A percentile compares a stretch with the other conserved stretches of the same genome.
phyloP scores from a whole-genome alignment of 2,329 filamentous ascomycete species.

The Scedosporium dehoogii region DNA sequence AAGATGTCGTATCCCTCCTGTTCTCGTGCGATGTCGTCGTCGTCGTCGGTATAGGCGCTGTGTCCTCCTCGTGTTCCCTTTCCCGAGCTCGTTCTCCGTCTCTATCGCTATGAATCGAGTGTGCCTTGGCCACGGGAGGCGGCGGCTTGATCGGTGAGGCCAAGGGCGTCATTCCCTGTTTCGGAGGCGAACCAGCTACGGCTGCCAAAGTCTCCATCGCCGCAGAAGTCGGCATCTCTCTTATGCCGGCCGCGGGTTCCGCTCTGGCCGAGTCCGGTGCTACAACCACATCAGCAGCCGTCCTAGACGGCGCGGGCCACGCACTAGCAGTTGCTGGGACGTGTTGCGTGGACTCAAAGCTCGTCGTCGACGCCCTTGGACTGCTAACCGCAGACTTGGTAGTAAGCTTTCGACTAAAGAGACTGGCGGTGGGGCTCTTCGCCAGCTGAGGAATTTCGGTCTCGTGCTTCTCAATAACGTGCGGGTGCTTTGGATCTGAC shows the following conservation, averaged over 20 bases:
- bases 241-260: neutral
- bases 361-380: neutral
- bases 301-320: constrained; percentile 1
- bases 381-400: constrained; percentile 16
- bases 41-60: neutral
- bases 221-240: neutral
- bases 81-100: neutral
- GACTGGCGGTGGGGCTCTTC: constrained; percentile 23
- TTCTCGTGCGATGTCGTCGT: neutral
- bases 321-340: neutral
- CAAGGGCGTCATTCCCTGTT: neutral
- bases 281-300: neutral
- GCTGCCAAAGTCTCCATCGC: neutral
- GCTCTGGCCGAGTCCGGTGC: neutral
- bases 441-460: constrained; percentile 35
- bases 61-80: neutral
- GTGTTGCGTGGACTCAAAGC: neutral
- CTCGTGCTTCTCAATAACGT: constrained; percentile 44
- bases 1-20: constrained; percentile 29
- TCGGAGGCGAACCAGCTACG: constrained; percentile 2
- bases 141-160: neutral
- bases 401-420: constrained; percentile 40
- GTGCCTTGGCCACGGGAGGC: neutral
- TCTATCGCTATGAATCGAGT: neutral
- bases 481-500: constrained; percentile 6